Evolutionary conservation across 2,329 filamentous ascomycete species (phyloP), one percentile per base, ranked within the genome.

Genomic region (Fusarium concolor): DNA sequence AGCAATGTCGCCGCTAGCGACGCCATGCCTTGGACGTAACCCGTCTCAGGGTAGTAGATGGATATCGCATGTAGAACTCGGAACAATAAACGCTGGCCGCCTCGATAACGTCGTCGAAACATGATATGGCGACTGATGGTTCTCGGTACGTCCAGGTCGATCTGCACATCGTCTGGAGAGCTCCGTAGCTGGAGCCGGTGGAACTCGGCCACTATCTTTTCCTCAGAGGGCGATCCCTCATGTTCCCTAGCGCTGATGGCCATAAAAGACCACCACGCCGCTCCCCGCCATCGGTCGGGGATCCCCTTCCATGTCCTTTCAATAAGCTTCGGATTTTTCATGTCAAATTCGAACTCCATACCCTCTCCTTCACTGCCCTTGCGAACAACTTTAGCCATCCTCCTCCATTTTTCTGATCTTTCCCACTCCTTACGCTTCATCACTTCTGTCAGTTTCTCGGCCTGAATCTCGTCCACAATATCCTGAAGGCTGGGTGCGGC

Each of bases 1-100:
- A 99, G 87, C 20, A 99, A 83, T 1, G 96, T 98, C 2, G 95
- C 95, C 3, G 93, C 94, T 38, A 98, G 83, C 22, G 94, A 92
- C 17, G 95, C 96, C 96, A 99, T 99, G 54, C 96, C 96, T 79
- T 99, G 96, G 1, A 98, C 96, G 77, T 99, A 99, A 28, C 96
- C 96, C 8, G 92, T 96, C 24, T 92, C 90, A 1, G 93, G 92
- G 68, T 95, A 95, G 77, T 97, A 96, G 12, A 99, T 86, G 18
- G 94, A 95, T 76, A 98, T 88, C 43, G 93, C 92, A 76, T 98
- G 96, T 28, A 99, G 85, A 4, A 98, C 94, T 50, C 96, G 89
- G 79, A 99, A 99, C 4, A 99, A 84, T 15, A 98, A 83, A 42
- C 96, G 88, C 79, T 99, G 95, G 2, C 95, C 96, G 62, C 96